Percentiles rank a stretch among this genome's conserved stretches.
Evolutionary conservation across 2,329 filamentous ascomycete genomes (phyloP).

Genomic region (Microthyrium microscopicum): DNA sequence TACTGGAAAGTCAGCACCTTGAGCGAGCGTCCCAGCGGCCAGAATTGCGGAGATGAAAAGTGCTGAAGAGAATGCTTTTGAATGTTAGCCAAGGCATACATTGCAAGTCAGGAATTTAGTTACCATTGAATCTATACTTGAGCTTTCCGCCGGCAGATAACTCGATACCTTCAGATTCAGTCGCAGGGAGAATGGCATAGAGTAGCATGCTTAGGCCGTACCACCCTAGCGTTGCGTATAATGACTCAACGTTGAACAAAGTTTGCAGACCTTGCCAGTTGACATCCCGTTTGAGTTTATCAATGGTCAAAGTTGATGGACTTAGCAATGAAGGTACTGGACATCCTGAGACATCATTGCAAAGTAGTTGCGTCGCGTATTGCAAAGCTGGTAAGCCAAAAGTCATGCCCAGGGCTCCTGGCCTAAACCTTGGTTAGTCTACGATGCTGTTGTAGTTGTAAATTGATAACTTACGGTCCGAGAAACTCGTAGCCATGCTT

Average conservation of each 20-base stretch:
- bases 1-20: slow-evolving; percentile 68
- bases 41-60: slow-evolving; percentile 54
- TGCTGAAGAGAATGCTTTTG: slow-evolving; percentile 56
- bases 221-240: slow-evolving; percentile 57
- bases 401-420: slow-evolving; percentile 61
- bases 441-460: slow-evolving; percentile 7
- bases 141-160: slow-evolving; percentile 56
- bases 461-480: slow-evolving; percentile 25
- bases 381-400: slow-evolving; percentile 65
- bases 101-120: slow-evolving; percentile 7
- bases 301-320: slow-evolving; percentile 53
- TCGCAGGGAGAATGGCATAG: slow-evolving; percentile 60
- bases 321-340: slow-evolving; percentile 66
- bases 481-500: slow-evolving; percentile 24
- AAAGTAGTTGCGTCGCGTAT: slow-evolving; percentile 67
- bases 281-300: slow-evolving; percentile 59
- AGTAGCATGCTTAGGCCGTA: slow-evolving; percentile 61
- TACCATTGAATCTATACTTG: slow-evolving; percentile 58
- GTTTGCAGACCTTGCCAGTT: slow-evolving; percentile 68
- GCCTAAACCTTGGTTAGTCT: no score
- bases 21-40: slow-evolving; percentile 54
- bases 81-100: slow-evolving; percentile 7
- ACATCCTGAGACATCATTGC: slow-evolving; percentile 86
- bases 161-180: slow-evolving; percentile 51
- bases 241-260: slow-evolving; percentile 52